These are phyloP conservation scores for Apiospora rasikravindrae DNA, from an alignment of 2,329 filamentous ascomycete genomes.

Conservation along the genomic window DNA sequence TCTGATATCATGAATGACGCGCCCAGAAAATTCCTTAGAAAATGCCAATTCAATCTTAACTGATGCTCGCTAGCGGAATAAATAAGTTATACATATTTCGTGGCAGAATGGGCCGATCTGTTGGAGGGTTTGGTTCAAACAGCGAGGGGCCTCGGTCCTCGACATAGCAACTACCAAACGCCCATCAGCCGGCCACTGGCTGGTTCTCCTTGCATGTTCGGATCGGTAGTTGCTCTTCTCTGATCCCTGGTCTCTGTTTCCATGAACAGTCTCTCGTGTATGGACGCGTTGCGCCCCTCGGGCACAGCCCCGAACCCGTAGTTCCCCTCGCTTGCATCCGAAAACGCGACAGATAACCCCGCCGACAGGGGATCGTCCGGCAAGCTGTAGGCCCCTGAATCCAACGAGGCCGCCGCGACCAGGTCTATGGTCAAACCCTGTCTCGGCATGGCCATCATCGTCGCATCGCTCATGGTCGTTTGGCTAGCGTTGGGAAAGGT, in stretches of 20 bases:
- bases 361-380: background rate
- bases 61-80: background rate
- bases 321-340: background rate
- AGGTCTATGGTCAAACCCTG: background rate
- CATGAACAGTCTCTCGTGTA: background rate
- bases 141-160: no score
- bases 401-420: background rate
- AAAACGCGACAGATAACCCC: background rate
- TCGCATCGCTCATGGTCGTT: background rate
- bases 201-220: background rate
- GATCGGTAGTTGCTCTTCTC: background rate
- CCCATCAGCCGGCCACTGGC: background rate
- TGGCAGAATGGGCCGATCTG: background rate
- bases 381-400: background rate
- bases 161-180: background rate
- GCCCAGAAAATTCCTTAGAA: background rate
- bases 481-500: background rate
- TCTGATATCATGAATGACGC: background rate
- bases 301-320: background rate
- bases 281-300: background rate
- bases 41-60: background rate
- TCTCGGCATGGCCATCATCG: background rate
- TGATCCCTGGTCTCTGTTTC: background rate
- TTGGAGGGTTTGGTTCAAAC: background rate
- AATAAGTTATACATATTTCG: background rate